phyloP scores from a whole-genome alignment of 2,329 filamentous ascomycete species.

The Aspergillus melleus region DNA sequence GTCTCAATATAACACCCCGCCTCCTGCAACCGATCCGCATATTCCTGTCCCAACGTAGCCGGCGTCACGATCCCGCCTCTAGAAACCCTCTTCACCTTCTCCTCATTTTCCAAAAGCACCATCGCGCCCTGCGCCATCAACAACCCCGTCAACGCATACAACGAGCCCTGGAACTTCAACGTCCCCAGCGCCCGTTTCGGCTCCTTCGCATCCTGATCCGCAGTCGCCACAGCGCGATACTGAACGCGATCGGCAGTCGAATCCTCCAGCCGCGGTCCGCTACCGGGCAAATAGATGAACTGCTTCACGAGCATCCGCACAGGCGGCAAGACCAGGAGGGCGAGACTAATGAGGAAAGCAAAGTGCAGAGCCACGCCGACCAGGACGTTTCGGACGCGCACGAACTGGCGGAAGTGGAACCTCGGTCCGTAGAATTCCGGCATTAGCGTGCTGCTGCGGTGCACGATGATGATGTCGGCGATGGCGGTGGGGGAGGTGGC shows the following conservation, averaged over 20 bases:
- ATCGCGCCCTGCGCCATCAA: conserved; percentile 48
- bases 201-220: conserved; percentile 35
- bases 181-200: conserved; percentile 45
- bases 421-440: conserved; percentile 58
- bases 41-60: conserved; percentile 48
- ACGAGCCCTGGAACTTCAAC: conserved; percentile 41
- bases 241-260: conserved; percentile 41
- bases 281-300: conserved; percentile 52
- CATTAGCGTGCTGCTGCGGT: conserved; percentile 61
- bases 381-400: conserved; percentile 52
- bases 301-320: conserved; percentile 53
- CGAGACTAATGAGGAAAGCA: conserved; percentile 45
- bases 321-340: conserved; percentile 53
- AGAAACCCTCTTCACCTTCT: conserved; percentile 41
- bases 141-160: conserved; percentile 47
- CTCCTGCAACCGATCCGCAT: conserved; percentile 46
- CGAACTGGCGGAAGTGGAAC: conserved; percentile 60
- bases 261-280: conserved; percentile 49
- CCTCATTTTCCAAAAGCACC: conserved; percentile 44
- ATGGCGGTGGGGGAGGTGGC: conserved; percentile 55
- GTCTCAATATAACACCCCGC: conserved; percentile 45
- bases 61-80: conserved; percentile 51
- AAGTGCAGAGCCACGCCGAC: conserved; percentile 52
- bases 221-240: conserved; percentile 47
- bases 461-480: conserved; percentile 58